Percentiles rank a stretch among this genome's conserved stretches.
phyloP scores from a whole-genome alignment of 441 rosid genomes.

The Raphanus hybrid region DNA sequence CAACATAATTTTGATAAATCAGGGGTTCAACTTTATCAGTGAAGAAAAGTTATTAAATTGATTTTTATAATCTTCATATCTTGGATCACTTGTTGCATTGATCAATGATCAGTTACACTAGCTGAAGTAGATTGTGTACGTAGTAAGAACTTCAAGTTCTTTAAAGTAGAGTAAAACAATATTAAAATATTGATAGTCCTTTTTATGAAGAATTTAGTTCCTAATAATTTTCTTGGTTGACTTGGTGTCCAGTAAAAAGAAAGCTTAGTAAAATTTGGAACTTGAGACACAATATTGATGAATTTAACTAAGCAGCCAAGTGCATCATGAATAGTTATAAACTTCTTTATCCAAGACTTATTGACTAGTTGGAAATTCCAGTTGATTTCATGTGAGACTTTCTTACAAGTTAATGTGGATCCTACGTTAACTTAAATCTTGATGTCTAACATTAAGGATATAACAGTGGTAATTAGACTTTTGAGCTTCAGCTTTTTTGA shows the following conservation, averaged over 20 bases:
- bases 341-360: background rate
- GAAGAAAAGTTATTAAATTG: background rate
- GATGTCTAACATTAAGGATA: background rate
- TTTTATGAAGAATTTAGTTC: background rate
- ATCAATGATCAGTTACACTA: conserved; percentile 8
- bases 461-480: conserved; percentile 12
- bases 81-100: conserved; percentile 16
- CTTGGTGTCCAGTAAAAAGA: background rate
- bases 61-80: conserved; percentile 2
- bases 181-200: background rate
- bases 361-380: conserved; percentile 18
- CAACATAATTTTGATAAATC: conserved; percentile 9
- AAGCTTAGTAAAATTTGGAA: background rate
- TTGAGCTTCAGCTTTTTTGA: conserved; percentile 24
- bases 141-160: background rate
- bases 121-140: background rate
- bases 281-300: conserved; percentile 4
- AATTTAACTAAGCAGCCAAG: background rate
- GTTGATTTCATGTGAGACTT: background rate
- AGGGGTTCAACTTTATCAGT: conserved; percentile 19
- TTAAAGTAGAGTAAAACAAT: background rate
- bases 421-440: conserved; percentile 24
- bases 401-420: background rate
- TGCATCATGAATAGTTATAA: background rate
- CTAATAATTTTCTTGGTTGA: background rate